Conservation (phyloP, 139 green algal genomes). For the Axilococcus clingmanii region DNA sequence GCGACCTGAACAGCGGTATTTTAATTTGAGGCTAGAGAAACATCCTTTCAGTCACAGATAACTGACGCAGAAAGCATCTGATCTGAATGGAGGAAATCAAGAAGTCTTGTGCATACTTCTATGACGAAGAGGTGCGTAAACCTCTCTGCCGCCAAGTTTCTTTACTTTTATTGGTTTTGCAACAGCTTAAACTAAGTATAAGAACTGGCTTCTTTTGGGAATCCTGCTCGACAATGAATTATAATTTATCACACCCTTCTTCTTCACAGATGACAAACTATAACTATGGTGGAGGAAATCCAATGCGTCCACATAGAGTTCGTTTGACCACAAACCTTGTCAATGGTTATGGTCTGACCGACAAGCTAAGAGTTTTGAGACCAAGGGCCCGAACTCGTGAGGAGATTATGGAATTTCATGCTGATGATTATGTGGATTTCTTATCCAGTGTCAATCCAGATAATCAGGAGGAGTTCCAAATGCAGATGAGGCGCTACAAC, state of each 20-base stretch:
- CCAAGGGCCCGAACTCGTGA: constrained; percentile 46
- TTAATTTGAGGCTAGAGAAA: too few relatives aligned
- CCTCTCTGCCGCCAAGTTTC: too few relatives aligned
- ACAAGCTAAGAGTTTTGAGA: constrained; percentile 71
- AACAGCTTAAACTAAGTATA: too few relatives aligned
- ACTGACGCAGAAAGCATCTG: too few relatives aligned
- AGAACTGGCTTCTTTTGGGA: neutral
- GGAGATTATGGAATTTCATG: constrained; percentile 84
- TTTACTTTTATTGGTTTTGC: too few relatives aligned
- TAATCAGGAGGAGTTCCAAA: constrained; percentile 89
- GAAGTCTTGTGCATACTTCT: constrained; percentile 76
- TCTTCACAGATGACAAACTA: constrained; percentile 30
- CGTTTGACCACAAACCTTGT: constrained; percentile 91
- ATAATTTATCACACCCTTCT: neutral
- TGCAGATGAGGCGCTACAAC: constrained; percentile 93
- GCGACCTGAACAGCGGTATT: too few relatives aligned
- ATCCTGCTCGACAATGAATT: too few relatives aligned
- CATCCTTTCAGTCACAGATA: too few relatives aligned
- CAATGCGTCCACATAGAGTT: constrained; percentile 89
- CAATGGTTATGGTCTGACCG: constrained; percentile 77
- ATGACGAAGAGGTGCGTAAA: constrained; percentile 76
- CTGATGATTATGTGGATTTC: constrained; percentile 97
- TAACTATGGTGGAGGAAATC: constrained; percentile 66
- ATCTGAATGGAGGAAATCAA: constrained; percentile 23
- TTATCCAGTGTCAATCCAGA: constrained; percentile 86